A percentile compares a stretch with the other conserved stretches of the same genome.
phyloP scores from a whole-genome alignment of 495 filamentous ascomycete genomes.

The Darksidea phi region DNA sequence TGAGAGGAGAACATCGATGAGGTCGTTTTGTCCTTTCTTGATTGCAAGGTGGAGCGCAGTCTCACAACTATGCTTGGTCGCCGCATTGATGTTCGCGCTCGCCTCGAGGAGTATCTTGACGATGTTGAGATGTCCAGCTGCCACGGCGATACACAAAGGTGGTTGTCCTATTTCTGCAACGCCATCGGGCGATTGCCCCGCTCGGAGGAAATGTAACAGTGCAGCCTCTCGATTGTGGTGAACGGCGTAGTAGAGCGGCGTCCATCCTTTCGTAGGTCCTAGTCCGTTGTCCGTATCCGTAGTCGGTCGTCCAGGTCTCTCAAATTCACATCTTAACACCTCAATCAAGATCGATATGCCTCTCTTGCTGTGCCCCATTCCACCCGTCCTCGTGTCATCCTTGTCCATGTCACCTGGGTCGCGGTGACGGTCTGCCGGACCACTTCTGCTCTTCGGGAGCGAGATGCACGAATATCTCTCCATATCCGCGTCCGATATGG shows the following conservation, averaged over 20 bases:
- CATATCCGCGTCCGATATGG: slow-evolving; percentile 7
- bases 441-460: background rate
- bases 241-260: slow-evolving; percentile 23
- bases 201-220: slow-evolving; percentile 21
- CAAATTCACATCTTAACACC: slow-evolving; percentile 27
- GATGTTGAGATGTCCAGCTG: slow-evolving; percentile 10
- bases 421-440: slow-evolving; percentile 1
- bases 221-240: slow-evolving; percentile 28
- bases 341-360: slow-evolving; percentile 24
- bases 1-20: slow-evolving; percentile 18
- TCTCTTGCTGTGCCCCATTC: slow-evolving; percentile 16
- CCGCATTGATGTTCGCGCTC: slow-evolving; percentile 14
- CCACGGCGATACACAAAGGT: slow-evolving; percentile 20
- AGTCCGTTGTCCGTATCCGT: background rate
- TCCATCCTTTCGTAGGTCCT: slow-evolving; percentile 20
- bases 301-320: background rate
- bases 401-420: slow-evolving; percentile 18
- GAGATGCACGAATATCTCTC: slow-evolving; percentile 25
- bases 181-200: slow-evolving; percentile 24
- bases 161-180: background rate
- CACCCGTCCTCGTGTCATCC: slow-evolving; percentile 9
- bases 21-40: slow-evolving; percentile 15
- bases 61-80: slow-evolving; percentile 18
- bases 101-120: slow-evolving; percentile 20
- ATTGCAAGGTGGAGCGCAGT: slow-evolving; percentile 30